Base-by-base conservation (phyloP, 192 early-diverging fungal genomes). In the Entomortierella parvispora region DNA sequence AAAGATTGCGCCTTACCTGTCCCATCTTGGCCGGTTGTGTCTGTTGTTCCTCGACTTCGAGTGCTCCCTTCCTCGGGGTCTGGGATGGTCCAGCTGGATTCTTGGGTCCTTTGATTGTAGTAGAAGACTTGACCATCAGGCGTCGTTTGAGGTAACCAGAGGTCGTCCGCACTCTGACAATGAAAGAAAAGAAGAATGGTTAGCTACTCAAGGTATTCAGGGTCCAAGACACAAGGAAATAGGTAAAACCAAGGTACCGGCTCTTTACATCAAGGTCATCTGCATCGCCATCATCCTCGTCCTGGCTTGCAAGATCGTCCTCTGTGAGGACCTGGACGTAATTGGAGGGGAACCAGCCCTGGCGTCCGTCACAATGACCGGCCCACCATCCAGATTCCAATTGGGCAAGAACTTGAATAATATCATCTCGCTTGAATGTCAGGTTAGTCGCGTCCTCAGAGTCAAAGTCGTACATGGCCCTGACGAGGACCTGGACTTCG, bases 361-460 rank as follows among this genome's bases (percentile, higher is more conserved):
- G 84, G 52, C 85, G 75, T 33, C 81, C 87, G 44, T 79, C 81
- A 74, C 84, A 87, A 43, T 89, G 68, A 14, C 94, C 94, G 66
- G 93, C 92, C 94, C 94, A 96, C 94, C 94, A 96, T 7, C 94
- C 94, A 0, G 90, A 90, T 56, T 91, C 88, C 14, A 94, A 87
- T 68, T 90, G 89, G 7, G 87, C 89, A 22, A 94, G 81, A 22
- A 96, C 94, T 58, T 92, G 88, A 69, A 96, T 92, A 40, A 92
- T 67, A 57, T 96, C 91, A 60, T 90, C 93, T 58, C 84, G 78
- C 34, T 83, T 85, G 75, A 96, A 94, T 8, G 88, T 83, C 37
- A 96, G 86, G 52, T 85, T 87, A 55, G 90, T 88, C 59, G 87
- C 82, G 58, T 93, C 92, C 18, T 88, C 81, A 66, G 88, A 90